Base-by-base conservation (phyloP, 805 yeast genomes). In the Ogataea populi-albae region DNA sequence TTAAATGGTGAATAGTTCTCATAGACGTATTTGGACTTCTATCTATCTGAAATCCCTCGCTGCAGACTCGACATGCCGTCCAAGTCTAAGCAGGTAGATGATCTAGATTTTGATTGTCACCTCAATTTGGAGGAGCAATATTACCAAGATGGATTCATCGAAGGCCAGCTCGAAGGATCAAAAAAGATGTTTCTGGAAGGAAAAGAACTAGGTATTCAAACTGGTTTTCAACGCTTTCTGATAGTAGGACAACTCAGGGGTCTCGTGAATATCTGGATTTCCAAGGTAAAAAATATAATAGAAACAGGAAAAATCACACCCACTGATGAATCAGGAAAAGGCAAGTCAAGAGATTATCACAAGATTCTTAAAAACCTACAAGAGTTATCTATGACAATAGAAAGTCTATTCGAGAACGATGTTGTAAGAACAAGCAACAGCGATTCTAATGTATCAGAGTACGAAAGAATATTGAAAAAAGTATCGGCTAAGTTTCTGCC, bases 131-230 rank as follows among this genome's bases (percentile, higher is more conserved):
- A 86, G 50, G 68, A 75, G 25, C 65, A 72, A 52, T 77, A 61
- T 57, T 88, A 86, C 53, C 57, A 71, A 5, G 77, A 76, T 41
- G 96, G 97, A 1, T 83, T 61, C 53, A 49, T 61, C 32, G 93
- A 86, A 43, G 98, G 96, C 1, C 71, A 71, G 25, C 59, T 63
- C 4, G 81, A 74, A 33, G 83, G 87, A 0, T 62, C 77, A 1
- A 58, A 55, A 31, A 73, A 77, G 27, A 88, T 87, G 31, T 68
- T 61, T 34, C 45, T 67, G 2, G 96, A 88, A 54, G 97, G 96
- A 1, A 82, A 81, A 52, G 87, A 86, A 52, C 80, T 78, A 46
- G 98, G 98, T 0, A 69, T 79, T 27, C 93, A 83, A 53, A 79
- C 84, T 0, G 87, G 86, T 0, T 82, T 77, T 49, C 93, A 83